phyloP scores from a whole-genome alignment of 441 rosid genomes.

The Adansonia rubrostipa region DNA sequence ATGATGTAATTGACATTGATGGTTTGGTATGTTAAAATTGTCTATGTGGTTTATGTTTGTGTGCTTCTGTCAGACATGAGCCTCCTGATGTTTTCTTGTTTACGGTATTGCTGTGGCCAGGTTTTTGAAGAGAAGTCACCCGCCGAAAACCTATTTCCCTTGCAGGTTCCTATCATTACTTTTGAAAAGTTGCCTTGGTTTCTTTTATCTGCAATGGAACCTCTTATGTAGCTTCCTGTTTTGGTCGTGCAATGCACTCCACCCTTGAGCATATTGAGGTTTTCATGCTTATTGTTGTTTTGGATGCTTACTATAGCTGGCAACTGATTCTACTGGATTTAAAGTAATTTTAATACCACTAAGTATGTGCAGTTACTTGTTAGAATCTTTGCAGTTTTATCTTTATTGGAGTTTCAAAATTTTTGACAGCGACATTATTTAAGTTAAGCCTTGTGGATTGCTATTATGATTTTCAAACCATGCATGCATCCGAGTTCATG shows the following conservation, averaged over 20 bases:
- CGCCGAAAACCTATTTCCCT: conserved; percentile 85
- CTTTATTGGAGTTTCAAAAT: conserved; percentile 14
- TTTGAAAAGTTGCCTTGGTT: background rate
- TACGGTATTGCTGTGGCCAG: conserved; percentile 44
- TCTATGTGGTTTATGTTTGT: conserved; percentile 44
- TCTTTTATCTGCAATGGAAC: conserved; percentile 25
- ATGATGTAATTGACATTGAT: conserved; percentile 90
- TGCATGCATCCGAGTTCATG: background rate
- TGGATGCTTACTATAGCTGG: conserved; percentile 7
- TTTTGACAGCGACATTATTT: background rate
- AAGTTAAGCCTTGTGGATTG: background rate
- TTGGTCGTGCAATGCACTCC: conserved; percentile 17
- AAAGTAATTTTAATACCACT: background rate
- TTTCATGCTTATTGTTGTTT: conserved; percentile 3
- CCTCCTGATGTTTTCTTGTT: conserved; percentile 16
- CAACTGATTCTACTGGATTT: background rate
- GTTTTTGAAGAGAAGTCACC: conserved; percentile 86
- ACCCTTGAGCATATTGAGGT: background rate
- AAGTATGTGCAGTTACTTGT: background rate
- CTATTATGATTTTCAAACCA: conserved; percentile 9
- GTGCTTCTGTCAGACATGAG: background rate
- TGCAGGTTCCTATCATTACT: conserved; percentile 62
- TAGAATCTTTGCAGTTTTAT: background rate
- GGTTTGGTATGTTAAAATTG: conserved; percentile 76
- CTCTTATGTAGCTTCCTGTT: background rate